Conservation (phyloP, 768 basidiomycete species). For the Russula compacta region DNA sequence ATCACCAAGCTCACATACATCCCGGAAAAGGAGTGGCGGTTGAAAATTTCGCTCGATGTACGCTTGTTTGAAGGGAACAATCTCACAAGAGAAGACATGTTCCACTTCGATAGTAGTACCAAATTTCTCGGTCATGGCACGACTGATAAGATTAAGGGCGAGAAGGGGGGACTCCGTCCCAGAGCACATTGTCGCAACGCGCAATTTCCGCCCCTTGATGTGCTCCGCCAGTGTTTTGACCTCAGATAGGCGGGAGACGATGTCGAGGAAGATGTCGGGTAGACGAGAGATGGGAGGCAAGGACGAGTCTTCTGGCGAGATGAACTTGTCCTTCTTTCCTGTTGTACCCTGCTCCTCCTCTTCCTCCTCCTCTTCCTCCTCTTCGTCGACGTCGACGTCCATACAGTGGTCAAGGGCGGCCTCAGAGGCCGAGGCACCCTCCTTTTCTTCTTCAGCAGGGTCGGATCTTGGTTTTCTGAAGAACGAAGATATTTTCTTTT, state of each 20-base stretch:
- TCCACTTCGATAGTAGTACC: conserved; percentile 61
- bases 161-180: conserved; percentile 93
- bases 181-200: conserved; percentile 96
- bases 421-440: conserved; percentile 1
- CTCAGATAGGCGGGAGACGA: conserved; percentile 55
- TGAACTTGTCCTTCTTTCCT: conserved; percentile 31
- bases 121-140: conserved; percentile 61
- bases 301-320: conserved; percentile 48
- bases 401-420: background rate
- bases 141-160: conserved; percentile 76
- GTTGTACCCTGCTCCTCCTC: conserved; percentile 22
- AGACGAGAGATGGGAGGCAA: conserved; percentile 71
- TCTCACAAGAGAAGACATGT: conserved; percentile 95
- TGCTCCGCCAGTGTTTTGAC: conserved; percentile 59
- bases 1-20: conserved; percentile 84
- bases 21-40: conserved; percentile 85
- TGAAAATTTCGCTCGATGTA: conserved; percentile 96
- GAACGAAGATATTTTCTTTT: conserved; percentile 12
- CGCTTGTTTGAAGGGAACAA: conserved; percentile 95
- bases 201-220: conserved; percentile 70
- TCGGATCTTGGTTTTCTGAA: conserved; percentile 8
- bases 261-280: conserved; percentile 66
- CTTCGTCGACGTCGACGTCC: conserved; percentile 7
- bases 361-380: conserved; percentile 27
- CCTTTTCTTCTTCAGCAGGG: conserved; percentile 5